Evolutionary conservation across 352 stramenopile species (phyloP).

Genomic region (Phytophthora quininea): DNA sequence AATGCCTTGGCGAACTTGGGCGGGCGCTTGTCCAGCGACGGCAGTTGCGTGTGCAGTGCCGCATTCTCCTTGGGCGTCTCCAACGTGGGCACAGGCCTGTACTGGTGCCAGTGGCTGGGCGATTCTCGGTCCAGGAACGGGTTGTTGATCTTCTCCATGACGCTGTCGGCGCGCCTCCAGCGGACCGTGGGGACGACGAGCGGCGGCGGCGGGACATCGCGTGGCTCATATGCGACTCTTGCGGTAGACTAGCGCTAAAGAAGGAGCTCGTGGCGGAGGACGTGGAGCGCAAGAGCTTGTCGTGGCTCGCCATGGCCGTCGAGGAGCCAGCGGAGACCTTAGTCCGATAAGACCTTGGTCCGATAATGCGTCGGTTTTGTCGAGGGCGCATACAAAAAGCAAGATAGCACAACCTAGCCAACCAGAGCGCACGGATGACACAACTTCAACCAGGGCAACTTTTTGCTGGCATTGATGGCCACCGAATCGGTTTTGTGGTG

Average conservation of each 20-base stretch:
- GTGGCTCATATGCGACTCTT: background rate
- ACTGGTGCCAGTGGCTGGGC: conserved; percentile 22
- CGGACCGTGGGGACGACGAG: conserved; percentile 33
- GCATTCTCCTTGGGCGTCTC: conserved; percentile 13
- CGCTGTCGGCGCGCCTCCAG: conserved; percentile 52
- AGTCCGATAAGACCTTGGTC: background rate
- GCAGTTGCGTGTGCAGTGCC: conserved; percentile 5
- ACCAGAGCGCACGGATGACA: background rate
- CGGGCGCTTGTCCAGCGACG: conserved; percentile 11
- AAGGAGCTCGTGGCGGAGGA: conserved; percentile 29
- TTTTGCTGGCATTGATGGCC: background rate
- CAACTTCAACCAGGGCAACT: background rate
- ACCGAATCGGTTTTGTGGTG: background rate
- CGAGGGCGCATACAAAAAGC: background rate
- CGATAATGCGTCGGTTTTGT: background rate
- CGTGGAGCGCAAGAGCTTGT: conserved; percentile 24
- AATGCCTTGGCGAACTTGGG: conserved; percentile 54
- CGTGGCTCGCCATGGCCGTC: conserved; percentile 26
- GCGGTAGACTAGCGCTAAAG: conserved; percentile 8
- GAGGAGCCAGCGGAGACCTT: background rate
- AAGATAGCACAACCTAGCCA: background rate
- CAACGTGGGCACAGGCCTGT: conserved; percentile 20
- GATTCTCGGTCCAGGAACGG: conserved; percentile 68
- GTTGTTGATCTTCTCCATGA: conserved; percentile 83
- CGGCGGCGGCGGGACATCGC: conserved; percentile 18